Base-by-base conservation (phyloP, 129 eudicot species). In the Mikania micrantha region DNA sequence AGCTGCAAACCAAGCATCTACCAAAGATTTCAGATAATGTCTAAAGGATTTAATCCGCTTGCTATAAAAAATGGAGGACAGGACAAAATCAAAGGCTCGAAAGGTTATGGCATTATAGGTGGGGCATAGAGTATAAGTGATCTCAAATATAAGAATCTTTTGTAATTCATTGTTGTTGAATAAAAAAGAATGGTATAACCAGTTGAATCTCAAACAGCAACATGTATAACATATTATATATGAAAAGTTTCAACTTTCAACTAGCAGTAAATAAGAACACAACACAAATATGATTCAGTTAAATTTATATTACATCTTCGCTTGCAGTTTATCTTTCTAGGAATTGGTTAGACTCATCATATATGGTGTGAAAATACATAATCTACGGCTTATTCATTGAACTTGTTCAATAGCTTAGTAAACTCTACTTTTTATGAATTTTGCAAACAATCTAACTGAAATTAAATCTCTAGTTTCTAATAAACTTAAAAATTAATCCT, bases 11-110 rank as follows among this genome's bases (percentile, higher is more conserved):
- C 52, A 21, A 71, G 56, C 22, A 50, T 82, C 22, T 35, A 58
- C 22, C 78, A 78, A 10, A 72, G 64, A 47, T 63, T 71, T 42
- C 83, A 79, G 29, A 69, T 24, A 48, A 65, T 48, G 80, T 48
- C 80, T 22, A 79, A 77, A 64, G 82, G 74, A 31, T 31, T 64
- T 22, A 64, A 64, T 25, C 66, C 65, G 27, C 32, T 63, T 36
- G 66, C 66, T 40, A 40, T 52, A n/a, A 64, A 29, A 64, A 17
- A 64, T 11, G 25, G 27, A 5, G 66, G 22, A 12, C 32, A 41
- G 2, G 9, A 45, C 8, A 71, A 71, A 60, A 44, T 47, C 10
- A 64, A 36, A 35, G 45, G 58, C 44, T 64, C 58, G 8, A 64
- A 53, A 64, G 72, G 66, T 41, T 39, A 39, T 40, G 4, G n/a